phyloP scores from a whole-genome alignment of 164 flowering plant species.

The Magnolia kwangsiensis region DNA sequence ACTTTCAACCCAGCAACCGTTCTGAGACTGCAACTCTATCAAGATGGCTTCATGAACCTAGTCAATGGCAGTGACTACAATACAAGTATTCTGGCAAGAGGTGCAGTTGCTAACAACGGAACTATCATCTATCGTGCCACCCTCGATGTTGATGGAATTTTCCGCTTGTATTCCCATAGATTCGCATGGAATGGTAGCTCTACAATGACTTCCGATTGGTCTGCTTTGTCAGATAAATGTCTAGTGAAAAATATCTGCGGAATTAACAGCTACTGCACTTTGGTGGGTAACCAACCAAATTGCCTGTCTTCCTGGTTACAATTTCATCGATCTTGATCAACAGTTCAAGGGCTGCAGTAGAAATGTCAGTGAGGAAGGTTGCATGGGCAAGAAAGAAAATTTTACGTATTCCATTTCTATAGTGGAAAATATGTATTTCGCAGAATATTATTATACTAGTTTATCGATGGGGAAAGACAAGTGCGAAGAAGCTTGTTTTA shows the following conservation, averaged over 20 bases:
- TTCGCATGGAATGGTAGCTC: not conserved
- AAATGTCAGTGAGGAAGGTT: not conserved
- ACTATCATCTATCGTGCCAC: not conserved
- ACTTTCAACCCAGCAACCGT: not conserved
- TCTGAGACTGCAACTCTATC: not conserved
- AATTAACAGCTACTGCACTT: not conserved
- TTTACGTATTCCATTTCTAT: not conserved
- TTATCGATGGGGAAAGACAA: not conserved
- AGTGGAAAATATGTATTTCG: not conserved
- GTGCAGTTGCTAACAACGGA: not conserved
- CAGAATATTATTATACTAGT: not conserved
- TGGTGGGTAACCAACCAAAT: rapidly evolving
- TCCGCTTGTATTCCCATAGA: not conserved
- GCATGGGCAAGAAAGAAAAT: not conserved
- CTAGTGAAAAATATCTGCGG: constrained; percentile 16
- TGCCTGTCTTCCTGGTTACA: not conserved
- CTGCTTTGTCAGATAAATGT: not conserved
- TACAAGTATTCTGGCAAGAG: too few relatives aligned
- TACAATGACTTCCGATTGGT: not conserved
- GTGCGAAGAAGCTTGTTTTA: not conserved
- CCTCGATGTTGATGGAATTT: constrained; percentile 7
- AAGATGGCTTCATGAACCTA: not conserved
- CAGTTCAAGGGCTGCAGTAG: not conserved
- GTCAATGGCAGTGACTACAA: not conserved
- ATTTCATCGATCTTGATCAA: not conserved